Conservation (phyloP, 305 asterid genomes). For the Vinca major region DNA sequence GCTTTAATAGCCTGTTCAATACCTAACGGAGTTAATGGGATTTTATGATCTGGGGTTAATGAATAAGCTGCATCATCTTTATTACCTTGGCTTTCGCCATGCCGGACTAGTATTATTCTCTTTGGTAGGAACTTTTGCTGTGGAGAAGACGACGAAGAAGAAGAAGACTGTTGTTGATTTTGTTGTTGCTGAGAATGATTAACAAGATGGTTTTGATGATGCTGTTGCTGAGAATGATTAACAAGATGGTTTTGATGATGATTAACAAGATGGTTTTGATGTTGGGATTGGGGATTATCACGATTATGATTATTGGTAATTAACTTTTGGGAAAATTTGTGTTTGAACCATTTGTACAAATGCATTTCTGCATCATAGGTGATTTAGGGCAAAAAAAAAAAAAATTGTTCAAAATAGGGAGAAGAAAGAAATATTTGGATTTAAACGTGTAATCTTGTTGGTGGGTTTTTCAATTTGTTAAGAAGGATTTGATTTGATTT, state of each 20-base stretch:
- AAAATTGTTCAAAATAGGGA: too few species aligned
- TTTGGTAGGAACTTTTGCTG: conserved; percentile 33
- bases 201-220: too few species aligned
- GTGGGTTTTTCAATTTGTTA: too few species aligned
- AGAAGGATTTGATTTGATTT: too few species aligned
- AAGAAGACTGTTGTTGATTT: not conserved
- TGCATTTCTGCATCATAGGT: conserved; percentile 1
- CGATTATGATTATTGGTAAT: not conserved
- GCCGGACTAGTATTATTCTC: conserved; percentile 58
- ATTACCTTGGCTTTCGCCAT: conserved; percentile 50
- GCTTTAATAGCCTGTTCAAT: conserved; percentile 43
- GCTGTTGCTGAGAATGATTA: too few species aligned
- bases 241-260: too few species aligned
- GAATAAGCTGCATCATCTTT: conserved; percentile 27
- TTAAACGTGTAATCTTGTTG: too few species aligned
- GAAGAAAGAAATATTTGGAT: too few species aligned
- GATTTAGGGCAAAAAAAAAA: not conserved
- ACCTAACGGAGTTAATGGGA: conserved; percentile 34
- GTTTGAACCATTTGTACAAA: conserved; percentile 4
- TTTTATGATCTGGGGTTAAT: conserved; percentile 36
- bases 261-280: not conserved
- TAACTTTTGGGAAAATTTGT: not conserved
- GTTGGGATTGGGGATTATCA: not conserved
- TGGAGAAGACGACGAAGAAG: too few species aligned
- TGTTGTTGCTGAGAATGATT: not conserved